Conservation (phyloP, 352 stramenopile genomes). For the Phytophthora kernoviae region DNA sequence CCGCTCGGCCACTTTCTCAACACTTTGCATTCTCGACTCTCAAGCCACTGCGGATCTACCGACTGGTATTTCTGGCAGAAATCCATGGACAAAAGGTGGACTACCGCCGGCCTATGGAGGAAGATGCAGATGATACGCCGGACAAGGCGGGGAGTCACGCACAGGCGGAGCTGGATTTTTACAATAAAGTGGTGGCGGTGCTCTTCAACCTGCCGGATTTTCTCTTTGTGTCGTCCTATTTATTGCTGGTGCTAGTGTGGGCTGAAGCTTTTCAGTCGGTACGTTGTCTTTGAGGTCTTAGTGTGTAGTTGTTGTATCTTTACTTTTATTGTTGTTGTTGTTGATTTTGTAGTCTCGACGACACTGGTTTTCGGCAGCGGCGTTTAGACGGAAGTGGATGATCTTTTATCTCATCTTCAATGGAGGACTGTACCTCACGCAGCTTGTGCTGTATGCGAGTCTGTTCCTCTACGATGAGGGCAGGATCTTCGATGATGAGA, state of each 20-base stretch:
- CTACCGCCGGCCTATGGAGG: constrained; percentile 13
- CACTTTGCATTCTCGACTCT: constrained; percentile 88
- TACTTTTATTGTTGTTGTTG: constrained; percentile 7
- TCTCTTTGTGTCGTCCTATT: constrained; percentile 90
- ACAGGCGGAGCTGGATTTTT: constrained; percentile 84
- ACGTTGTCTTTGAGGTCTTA: constrained; percentile 8
- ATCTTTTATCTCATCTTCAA: constrained; percentile 94
- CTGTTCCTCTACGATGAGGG: constrained; percentile 88
- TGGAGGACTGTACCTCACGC: constrained; percentile 83
- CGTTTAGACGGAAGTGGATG: constrained; percentile 90
- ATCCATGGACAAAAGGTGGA: constrained; percentile 21
- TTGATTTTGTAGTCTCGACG: constrained; percentile 62
- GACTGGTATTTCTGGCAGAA: constrained; percentile 26
- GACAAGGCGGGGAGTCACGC: constrained; percentile 24
- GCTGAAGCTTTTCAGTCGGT: constrained; percentile 91
- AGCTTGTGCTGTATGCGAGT: constrained; percentile 89
- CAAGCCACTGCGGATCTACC: constrained; percentile 58
- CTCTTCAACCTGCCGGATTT: constrained; percentile 94
- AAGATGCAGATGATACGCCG: constrained; percentile 18
- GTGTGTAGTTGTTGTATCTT: background rate
- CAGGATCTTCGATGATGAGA: constrained; percentile 81
- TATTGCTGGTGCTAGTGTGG: constrained; percentile 91
- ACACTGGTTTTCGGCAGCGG: constrained; percentile 89
- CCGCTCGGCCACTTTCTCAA: constrained; percentile 85
- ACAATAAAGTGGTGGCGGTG: constrained; percentile 91